These are phyloP conservation scores for Botrytis deweyae DNA, from an alignment of 2,329 filamentous ascomycete species.

Conservation along the genomic window DNA sequence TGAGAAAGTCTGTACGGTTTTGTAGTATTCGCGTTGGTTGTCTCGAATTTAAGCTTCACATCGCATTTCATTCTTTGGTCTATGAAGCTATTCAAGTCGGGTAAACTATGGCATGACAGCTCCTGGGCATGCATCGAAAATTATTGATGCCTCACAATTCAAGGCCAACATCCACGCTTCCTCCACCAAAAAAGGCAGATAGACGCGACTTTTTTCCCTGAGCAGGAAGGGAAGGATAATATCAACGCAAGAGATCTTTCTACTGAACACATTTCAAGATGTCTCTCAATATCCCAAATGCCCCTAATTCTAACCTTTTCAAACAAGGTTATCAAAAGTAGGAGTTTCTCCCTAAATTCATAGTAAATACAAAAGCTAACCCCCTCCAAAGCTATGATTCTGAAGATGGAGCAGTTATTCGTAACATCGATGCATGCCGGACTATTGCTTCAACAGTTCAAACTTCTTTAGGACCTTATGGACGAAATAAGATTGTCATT, in stretches of 20 bases:
- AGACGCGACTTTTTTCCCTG: constrained; percentile 18
- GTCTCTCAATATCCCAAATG: constrained; percentile 95
- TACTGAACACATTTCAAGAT: constrained; percentile 49
- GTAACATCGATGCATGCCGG: constrained; percentile 97
- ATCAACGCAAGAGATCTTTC: constrained; percentile 20
- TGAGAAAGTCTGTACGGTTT: neutral
- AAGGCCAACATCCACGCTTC: neutral
- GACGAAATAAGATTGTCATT: constrained; percentile 99
- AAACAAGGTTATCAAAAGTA: constrained; percentile 92
- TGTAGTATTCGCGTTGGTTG: constrained; percentile 3
- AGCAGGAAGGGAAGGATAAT: constrained; percentile 19
- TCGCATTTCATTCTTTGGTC: constrained; percentile 14
- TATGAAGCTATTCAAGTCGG: constrained; percentile 24
- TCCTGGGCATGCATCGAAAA: neutral
- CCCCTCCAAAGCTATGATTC: constrained; percentile 76
- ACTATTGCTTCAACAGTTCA: constrained; percentile 95
- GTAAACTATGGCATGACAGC: constrained; percentile 10
- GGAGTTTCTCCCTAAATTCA: constrained; percentile 38
- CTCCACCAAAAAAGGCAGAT: constrained; percentile 19
- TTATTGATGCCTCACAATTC: neutral
- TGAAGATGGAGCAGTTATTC: constrained; percentile 96
- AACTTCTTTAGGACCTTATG: constrained; percentile 94
- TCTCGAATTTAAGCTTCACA: constrained; percentile 3
- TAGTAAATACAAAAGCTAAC: constrained; percentile 38
- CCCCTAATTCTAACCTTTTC: constrained; percentile 90